Percentiles rank a stretch among this genome's conserved stretches.
Conservation (phyloP, 352 stramenopile genomes). For the Pelagophyceae sp. region DNA sequence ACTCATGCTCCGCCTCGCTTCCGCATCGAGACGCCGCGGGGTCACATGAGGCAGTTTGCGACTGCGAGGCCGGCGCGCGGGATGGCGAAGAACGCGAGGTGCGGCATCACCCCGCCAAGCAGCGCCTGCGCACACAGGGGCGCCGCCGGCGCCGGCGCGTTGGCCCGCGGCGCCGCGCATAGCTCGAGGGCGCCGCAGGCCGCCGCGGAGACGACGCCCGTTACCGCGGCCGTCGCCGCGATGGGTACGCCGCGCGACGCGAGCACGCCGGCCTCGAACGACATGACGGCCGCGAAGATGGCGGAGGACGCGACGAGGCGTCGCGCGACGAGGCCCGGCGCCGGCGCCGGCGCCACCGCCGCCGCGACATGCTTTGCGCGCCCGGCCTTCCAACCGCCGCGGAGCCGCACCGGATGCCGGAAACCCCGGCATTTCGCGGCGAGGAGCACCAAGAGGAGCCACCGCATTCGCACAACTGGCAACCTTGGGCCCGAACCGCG, state of each 20-base stretch:
- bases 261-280: background rate
- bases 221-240: background rate
- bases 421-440: too few species aligned
- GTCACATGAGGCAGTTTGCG: constrained; percentile 2
- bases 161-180: background rate
- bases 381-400: too few species aligned
- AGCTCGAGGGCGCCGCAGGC: background rate
- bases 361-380: too few species aligned
- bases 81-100: constrained; percentile 4
- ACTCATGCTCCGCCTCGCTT: too few species aligned
- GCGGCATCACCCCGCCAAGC: background rate
- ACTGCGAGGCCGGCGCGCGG: background rate
- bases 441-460: too few species aligned
- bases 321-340: too few species aligned
- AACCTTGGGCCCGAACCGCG: too few species aligned
- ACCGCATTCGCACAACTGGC: too few species aligned
- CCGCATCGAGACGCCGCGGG: too few species aligned
- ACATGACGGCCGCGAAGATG: background rate
- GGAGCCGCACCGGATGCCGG: too few species aligned
- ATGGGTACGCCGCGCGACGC: background rate
- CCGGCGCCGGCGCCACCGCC: too few species aligned
- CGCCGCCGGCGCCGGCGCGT: background rate
- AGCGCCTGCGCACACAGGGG: background rate
- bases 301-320: background rate
- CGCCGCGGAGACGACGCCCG: background rate